These are phyloP conservation scores for Ascochyta rabiei DNA, from an alignment of 2,329 filamentous ascomycete genomes.

Conservation along the genomic window DNA sequence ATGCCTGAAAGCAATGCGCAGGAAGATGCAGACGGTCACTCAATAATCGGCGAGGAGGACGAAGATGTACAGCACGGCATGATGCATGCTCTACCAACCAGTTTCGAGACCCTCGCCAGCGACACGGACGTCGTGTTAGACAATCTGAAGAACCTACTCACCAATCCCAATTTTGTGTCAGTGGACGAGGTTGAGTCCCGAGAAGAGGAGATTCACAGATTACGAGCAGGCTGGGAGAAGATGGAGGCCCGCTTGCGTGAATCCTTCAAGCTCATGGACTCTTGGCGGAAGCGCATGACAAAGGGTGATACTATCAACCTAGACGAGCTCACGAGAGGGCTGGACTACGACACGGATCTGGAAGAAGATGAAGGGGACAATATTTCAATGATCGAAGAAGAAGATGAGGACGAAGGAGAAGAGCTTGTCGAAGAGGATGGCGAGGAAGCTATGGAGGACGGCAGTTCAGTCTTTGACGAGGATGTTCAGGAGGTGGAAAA, in stretches of 20 bases:
- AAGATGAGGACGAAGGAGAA: constrained; percentile 26
- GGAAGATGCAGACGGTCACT: constrained; percentile 34
- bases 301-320: constrained; percentile 70
- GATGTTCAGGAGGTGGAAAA: constrained; percentile 32
- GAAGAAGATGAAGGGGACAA: constrained; percentile 39
- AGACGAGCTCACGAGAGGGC: constrained; percentile 66
- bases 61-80: constrained; percentile 43
- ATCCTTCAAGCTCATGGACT: constrained; percentile 86
- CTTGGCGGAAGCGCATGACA: constrained; percentile 84
- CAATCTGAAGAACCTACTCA: constrained; percentile 82
- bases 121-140: constrained; percentile 80
- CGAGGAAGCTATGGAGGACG: constrained; percentile 27
- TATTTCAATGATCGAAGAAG: constrained; percentile 34
- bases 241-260: constrained; percentile 93
- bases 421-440: constrained; percentile 24
- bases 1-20: constrained; percentile 49
- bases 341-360: constrained; percentile 60
- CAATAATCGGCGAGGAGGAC: constrained; percentile 38
- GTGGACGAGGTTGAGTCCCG: constrained; percentile 93
- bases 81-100: constrained; percentile 58
- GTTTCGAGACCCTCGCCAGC: constrained; percentile 70
- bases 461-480: constrained; percentile 41
- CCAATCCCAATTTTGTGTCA: constrained; percentile 94
- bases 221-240: constrained; percentile 87
- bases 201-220: constrained; percentile 84